These are phyloP conservation scores for Geotrichum aggregatum DNA, from an alignment of 1,139 yeast species.

Conservation along the genomic window DNA sequence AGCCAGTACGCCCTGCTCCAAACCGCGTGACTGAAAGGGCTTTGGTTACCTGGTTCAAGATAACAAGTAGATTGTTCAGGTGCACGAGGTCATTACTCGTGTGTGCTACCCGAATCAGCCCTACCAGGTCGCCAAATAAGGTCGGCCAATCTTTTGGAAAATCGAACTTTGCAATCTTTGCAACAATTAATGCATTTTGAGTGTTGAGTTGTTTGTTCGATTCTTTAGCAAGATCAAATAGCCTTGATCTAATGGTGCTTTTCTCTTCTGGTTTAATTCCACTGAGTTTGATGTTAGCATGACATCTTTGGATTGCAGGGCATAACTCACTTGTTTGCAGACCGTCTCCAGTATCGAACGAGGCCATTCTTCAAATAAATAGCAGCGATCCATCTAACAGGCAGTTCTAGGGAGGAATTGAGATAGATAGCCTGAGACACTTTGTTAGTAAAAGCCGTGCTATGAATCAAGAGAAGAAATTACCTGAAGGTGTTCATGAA, in stretches of 20 bases:
- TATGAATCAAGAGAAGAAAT: slow-evolving; percentile 5
- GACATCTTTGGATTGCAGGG: background rate
- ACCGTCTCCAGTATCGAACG: slow-evolving; percentile 76
- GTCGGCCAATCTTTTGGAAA: slow-evolving; percentile 86
- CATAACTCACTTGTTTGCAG: slow-evolving; percentile 40
- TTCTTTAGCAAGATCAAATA: slow-evolving; percentile 61
- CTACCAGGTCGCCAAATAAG: slow-evolving; percentile 61
- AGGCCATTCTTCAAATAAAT: slow-evolving; percentile 86
- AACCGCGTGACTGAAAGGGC: slow-evolving; percentile 68
- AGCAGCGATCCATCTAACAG: slow-evolving; percentile 78
- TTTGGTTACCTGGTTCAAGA: slow-evolving; percentile 74
- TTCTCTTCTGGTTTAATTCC: slow-evolving; percentile 70
- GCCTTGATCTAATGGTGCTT: slow-evolving; percentile 50
- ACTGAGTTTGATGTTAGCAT: slow-evolving; percentile 24
- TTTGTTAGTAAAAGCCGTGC: background rate
- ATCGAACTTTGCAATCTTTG: slow-evolving; percentile 74
- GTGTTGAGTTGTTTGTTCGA: slow-evolving; percentile 67
- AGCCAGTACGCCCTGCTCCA: slow-evolving; percentile 74
- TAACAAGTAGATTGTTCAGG: slow-evolving; percentile 58
- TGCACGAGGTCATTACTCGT: slow-evolving; percentile 47
- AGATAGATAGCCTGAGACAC: slow-evolving; percentile 48
- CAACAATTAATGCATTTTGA: slow-evolving; percentile 80
- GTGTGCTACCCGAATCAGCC: slow-evolving; percentile 45
- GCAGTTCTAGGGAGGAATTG: slow-evolving; percentile 54
- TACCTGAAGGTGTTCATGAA: slow-evolving; percentile 53